phyloP scores from a whole-genome alignment of 352 stramenopile species.

The Phytophthora niederhauseri region DNA sequence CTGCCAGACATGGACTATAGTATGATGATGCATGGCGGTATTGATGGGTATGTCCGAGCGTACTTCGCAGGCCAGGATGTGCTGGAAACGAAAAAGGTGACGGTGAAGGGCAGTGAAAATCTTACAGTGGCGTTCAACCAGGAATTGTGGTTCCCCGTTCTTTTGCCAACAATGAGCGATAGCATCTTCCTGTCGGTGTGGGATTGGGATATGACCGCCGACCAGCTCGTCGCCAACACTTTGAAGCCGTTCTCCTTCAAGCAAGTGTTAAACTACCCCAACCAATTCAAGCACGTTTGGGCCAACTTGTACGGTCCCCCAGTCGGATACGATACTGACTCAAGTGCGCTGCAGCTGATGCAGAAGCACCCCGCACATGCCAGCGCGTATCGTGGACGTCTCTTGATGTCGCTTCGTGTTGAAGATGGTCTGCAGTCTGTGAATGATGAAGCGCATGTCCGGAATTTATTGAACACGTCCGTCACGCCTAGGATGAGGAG shows the following conservation, averaged over 20 bases:
- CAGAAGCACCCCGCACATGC: conserved; percentile 63
- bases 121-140: conserved; percentile 64
- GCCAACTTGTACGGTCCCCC: conserved; percentile 87
- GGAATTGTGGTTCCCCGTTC: conserved; percentile 89
- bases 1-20: conserved; percentile 88
- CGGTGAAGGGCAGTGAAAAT: conserved; percentile 61
- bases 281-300: conserved; percentile 67
- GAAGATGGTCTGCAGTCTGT: conserved; percentile 71
- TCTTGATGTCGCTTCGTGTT: conserved; percentile 72
- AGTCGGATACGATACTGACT: conserved; percentile 57
- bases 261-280: conserved; percentile 65
- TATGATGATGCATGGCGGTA: conserved; percentile 63
- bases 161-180: conserved; percentile 84
- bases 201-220: conserved; percentile 79
- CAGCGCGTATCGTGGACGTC: conserved; percentile 79
- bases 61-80: conserved; percentile 78
- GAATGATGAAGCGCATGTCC: conserved; percentile 68
- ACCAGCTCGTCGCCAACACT: conserved; percentile 74
- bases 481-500: conserved; percentile 45
- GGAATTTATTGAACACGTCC: conserved; percentile 58
- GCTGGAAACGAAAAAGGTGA: conserved; percentile 73
- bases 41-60: conserved; percentile 84
- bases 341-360: conserved; percentile 48
- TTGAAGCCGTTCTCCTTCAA: conserved; percentile 75
- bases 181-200: conserved; percentile 86